Percentiles rank a stretch among this genome's conserved stretches.
These are phyloP conservation scores for Debaryomycetaceae sp. DNA, from an alignment of 1,139 yeast species.

Conservation along the genomic window DNA sequence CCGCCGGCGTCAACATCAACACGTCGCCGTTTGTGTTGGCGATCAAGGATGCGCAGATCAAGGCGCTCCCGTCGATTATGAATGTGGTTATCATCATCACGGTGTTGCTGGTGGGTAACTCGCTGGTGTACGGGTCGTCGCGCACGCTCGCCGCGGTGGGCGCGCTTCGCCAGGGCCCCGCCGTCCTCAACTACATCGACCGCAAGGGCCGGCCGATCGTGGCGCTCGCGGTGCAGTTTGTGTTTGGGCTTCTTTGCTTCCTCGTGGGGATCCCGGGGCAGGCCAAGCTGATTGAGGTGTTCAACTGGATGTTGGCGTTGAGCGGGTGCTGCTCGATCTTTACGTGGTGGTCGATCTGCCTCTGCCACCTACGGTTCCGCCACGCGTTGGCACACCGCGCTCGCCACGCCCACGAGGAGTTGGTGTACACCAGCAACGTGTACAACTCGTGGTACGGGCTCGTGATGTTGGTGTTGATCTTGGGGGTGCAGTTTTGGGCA, in stretches of 20 bases:
- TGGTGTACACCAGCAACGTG: slow-evolving; percentile 22
- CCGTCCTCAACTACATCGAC: slow-evolving; percentile 27
- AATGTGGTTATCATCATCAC: slow-evolving; percentile 30
- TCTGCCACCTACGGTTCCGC: slow-evolving; percentile 29
- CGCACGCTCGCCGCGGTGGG: slow-evolving; percentile 33
- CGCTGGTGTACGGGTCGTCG: slow-evolving; percentile 34
- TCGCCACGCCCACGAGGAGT: slow-evolving; percentile 27
- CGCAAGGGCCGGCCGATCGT: slow-evolving; percentile 32
- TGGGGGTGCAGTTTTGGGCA: slow-evolving; percentile 36
- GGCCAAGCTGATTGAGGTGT: slow-evolving; percentile 14
- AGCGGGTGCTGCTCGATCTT: slow-evolving; percentile 22
- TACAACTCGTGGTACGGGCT: slow-evolving; percentile 31
- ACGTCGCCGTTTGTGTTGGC: slow-evolving; percentile 42
- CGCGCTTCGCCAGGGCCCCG: slow-evolving; percentile 31
- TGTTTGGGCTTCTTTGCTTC: slow-evolving; percentile 27
- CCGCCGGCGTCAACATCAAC: slow-evolving; percentile 18
- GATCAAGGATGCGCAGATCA: slow-evolving; percentile 26
- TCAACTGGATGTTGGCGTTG: slow-evolving; percentile 21
- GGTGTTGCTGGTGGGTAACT: slow-evolving; percentile 31
- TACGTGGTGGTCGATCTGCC: slow-evolving; percentile 27
- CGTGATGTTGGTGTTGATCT: slow-evolving; percentile 20
- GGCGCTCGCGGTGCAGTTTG: slow-evolving; percentile 21
- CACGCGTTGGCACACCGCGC: slow-evolving; percentile 24
- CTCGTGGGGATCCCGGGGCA: slow-evolving; percentile 27
- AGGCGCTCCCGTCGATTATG: slow-evolving; percentile 30